A percentile compares a stretch with the other conserved stretches of the same genome.
Evolutionary conservation across 495 filamentous ascomycete species (phyloP).

Genomic region (Coniosporium apollinis): DNA sequence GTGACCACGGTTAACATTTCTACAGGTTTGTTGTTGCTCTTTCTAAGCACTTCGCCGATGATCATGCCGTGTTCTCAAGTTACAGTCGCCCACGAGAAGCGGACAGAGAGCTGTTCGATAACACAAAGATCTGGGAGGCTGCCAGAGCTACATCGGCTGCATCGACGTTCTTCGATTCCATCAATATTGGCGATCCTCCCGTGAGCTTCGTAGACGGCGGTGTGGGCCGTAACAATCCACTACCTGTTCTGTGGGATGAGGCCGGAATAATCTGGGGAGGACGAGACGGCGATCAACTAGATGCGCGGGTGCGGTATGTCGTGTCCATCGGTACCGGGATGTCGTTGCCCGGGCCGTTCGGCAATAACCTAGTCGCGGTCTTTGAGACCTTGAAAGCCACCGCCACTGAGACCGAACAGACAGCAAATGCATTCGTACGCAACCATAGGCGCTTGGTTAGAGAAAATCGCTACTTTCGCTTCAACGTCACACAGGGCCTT

Average conservation of each 20-base stretch:
- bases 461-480: slow-evolving; percentile 1
- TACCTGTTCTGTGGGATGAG: slow-evolving; percentile 1
- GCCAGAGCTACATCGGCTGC: slow-evolving; percentile 6
- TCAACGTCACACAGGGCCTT: slow-evolving; percentile 1
- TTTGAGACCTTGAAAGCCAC: background rate
- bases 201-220: slow-evolving; percentile 4
- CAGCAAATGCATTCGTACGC: slow-evolving; percentile 1
- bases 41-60: background rate
- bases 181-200: slow-evolving; percentile 2
- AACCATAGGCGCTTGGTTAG: background rate
- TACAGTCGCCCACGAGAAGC: slow-evolving; percentile 2
- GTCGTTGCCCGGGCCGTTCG: slow-evolving; percentile 1
- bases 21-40: slow-evolving; percentile 1
- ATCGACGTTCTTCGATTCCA: slow-evolving; percentile 7
- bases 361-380: background rate
- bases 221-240: slow-evolving; percentile 5
- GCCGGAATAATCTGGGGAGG: slow-evolving; percentile 1
- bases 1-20: background rate
- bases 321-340: slow-evolving; percentile 3
- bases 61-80: slow-evolving; percentile 1
- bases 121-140: slow-evolving; percentile 8
- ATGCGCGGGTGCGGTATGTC: background rate
- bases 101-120: slow-evolving; percentile 1
- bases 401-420: slow-evolving; percentile 2
- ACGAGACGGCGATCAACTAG: background rate